Base-by-base conservation (phyloP, 208 protist species). In the Novymonas esmeraldas region DNA sequence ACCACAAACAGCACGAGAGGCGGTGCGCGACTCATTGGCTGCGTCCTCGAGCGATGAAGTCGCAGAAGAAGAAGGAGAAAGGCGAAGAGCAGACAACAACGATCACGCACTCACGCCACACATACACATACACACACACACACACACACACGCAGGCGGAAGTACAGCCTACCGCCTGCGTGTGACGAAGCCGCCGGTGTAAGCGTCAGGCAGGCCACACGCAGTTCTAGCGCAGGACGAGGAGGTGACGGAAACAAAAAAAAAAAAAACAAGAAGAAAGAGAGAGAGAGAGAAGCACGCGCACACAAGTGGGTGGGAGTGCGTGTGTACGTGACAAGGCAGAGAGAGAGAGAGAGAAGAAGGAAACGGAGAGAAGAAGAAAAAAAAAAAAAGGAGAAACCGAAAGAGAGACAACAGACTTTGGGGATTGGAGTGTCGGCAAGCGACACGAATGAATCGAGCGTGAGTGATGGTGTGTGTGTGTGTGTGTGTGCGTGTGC, bases 281-380 rank as follows among this genome's bases (percentile, higher is more conserved):
- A 56, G n/a, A 50, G 28, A 58, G 54, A 45, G n/a, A 62, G 26
- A 69, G 31, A 63, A 44, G 18, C 0, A 0, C 54, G 50, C 39
- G 28, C 36, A 39, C 1, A 39, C 18, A 3, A 24, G 20, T 9
- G 16, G 48, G 7, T 2, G 36, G 36, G 36, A 11, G 36, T 5
- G 7, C 7, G 41, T 18, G 6, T 28, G 24, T 41, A 5, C 39
- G 5, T 28, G 39, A 39, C 3, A 24, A 3, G 16, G 41, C 22
- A 6, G 16, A 42, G 6, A 50, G 45, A 62, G 48, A 56, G 18
- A 64, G 16, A 57, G 9, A 31, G 22, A 58, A 4, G 50, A 45
- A n/a, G 34, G 48, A 66, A 56, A 65, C 48, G 6, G n/a, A 41
- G 51, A 66, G n/a, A 68, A 36, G 58, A 29, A 57, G 22, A 56